Evolutionary conservation across 202 grass and related monocot species (phyloP), one percentile per base, ranked within the genome.

Genomic region (Dendrocalamus latiflorus): DNA sequence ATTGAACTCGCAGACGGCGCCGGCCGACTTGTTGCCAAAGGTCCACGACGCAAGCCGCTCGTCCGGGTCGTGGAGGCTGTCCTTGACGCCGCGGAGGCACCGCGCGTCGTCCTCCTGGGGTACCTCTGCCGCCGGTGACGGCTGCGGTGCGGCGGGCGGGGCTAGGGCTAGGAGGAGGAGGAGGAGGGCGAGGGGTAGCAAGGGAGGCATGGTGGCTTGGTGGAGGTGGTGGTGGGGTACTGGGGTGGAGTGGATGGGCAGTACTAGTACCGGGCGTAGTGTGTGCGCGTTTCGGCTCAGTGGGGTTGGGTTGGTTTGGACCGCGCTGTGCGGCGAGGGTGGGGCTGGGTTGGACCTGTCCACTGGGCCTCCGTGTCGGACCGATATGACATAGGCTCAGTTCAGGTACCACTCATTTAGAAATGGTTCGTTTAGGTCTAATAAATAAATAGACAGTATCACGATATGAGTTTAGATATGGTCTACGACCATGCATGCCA

Each of bases 31-130:
- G 93, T 96, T 99, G 18, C 0, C 1, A 85, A 99, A 96, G 70
- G 48, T 34, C 93, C 96, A 98, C 37, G 61, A 43, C 14, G 30
- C 6, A 22, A 85, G 80, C 17, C 55, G 59, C 4, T 0, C 0
- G 22, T 59, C 43, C 5, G 87, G 83, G 69, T 92, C 88, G 14
- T 0, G 1, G 43, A 98, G 87, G 8, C 39, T 55, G 0, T 0
- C 1, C 69, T 82, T 76, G 53, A 99, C 68, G 61, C 84, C 93
- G 3, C 22, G 6, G n/a, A 99, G 96, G 83, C 96, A 99, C 24
- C 49, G 54, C 4, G 70, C 38, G 78, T 94, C 96, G 85, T 99
- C 91, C 86, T 99, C 89, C 81, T 26, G 45, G n/a, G 85, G 55
- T n/a, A 1, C 12, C 84, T 44, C 20, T 17, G 60, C 8, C 43